Evolutionary conservation across 1,284 basidiomycete species (phyloP).

Genomic region (Rhizoctonia solani): DNA sequence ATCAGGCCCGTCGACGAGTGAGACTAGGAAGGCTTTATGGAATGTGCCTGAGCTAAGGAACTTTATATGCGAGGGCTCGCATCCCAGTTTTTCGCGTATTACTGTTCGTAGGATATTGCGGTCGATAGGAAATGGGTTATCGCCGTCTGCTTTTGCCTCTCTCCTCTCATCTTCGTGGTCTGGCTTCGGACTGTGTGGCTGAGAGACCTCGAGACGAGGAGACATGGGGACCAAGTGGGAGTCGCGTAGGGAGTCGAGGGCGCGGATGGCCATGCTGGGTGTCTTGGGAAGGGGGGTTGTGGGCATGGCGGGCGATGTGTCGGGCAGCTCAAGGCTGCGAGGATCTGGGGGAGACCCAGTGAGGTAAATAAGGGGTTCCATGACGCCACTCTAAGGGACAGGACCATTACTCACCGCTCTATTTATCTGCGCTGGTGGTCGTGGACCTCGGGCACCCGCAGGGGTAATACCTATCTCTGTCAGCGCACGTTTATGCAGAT

Average conservation of each 20-base stretch:
- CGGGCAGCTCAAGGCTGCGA: constrained; percentile 4
- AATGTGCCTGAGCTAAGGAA: constrained; percentile 70
- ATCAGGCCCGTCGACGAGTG: constrained; percentile 60
- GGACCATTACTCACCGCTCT: too few species aligned
- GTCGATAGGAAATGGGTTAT: constrained; percentile 71
- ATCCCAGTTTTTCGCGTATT: constrained; percentile 66
- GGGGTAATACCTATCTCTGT: neutral
- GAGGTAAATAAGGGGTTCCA: constrained; percentile 18
- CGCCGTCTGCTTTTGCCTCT: constrained; percentile 48
- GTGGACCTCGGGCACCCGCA: neutral
- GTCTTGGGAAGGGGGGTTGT: neutral
- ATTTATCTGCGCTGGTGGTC: neutral
- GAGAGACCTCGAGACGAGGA: constrained; percentile 23
- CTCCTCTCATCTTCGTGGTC: constrained; percentile 44
- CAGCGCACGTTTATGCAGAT: neutral
- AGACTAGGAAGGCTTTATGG: constrained; percentile 67
- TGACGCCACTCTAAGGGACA: neutral
- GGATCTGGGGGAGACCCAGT: constrained; percentile 12
- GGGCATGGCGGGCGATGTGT: neutral
- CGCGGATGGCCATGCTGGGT: neutral
- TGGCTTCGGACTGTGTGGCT: constrained; percentile 10
- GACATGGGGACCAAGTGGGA: constrained; percentile 27
- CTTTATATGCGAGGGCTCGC: constrained; percentile 65
- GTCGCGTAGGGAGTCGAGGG: constrained; percentile 32
- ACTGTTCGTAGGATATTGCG: constrained; percentile 70